A percentile compares a stretch with the other conserved stretches of the same genome.
Evolutionary conservation across 2,329 filamentous ascomycete genomes (phyloP).

Genomic region (Hypoxylon sp.): DNA sequence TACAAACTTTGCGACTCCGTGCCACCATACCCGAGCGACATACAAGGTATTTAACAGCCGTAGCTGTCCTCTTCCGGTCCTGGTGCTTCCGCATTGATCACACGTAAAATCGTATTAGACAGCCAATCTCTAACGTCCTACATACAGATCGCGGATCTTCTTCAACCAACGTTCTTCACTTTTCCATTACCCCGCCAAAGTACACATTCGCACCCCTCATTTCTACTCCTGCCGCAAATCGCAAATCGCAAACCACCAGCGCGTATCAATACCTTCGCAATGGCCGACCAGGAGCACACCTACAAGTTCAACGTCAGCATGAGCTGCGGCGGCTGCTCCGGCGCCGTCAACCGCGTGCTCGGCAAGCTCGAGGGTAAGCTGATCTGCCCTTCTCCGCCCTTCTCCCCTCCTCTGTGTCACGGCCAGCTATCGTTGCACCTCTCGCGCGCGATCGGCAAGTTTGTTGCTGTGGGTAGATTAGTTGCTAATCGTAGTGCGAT

Average conservation of each 20-base stretch:
- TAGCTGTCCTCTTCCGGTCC: conserved; percentile 20
- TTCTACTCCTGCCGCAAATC: conserved; percentile 1
- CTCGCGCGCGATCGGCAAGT: background rate
- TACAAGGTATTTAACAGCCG: conserved; percentile 19
- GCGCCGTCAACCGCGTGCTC: conserved; percentile 90
- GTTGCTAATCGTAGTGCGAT: background rate
- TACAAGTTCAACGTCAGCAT: conserved; percentile 97
- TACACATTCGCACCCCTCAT: conserved; percentile 5
- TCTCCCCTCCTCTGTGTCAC: conserved; percentile 6
- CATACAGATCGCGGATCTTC: background rate
- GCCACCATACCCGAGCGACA: conserved; percentile 16
- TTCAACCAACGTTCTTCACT: background rate
- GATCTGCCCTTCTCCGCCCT: conserved; percentile 1
- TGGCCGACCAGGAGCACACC: conserved; percentile 80
- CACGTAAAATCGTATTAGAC: conserved; percentile 1
- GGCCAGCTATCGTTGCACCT: background rate
- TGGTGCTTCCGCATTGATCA: conserved; percentile 1
- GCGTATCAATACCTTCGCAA: no score
- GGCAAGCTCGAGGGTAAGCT: conserved; percentile 87
- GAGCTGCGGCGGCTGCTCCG: conserved; percentile 96
- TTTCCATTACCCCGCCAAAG: conserved; percentile 24
- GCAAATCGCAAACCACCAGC: conserved; percentile 15
- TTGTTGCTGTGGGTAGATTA: background rate
- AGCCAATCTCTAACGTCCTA: conserved; percentile 2
- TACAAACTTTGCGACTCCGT: conserved; percentile 33